Base-by-base conservation (phyloP, 2,329 filamentous ascomycete genomes). In the Thielaviopsis ethacetica region DNA sequence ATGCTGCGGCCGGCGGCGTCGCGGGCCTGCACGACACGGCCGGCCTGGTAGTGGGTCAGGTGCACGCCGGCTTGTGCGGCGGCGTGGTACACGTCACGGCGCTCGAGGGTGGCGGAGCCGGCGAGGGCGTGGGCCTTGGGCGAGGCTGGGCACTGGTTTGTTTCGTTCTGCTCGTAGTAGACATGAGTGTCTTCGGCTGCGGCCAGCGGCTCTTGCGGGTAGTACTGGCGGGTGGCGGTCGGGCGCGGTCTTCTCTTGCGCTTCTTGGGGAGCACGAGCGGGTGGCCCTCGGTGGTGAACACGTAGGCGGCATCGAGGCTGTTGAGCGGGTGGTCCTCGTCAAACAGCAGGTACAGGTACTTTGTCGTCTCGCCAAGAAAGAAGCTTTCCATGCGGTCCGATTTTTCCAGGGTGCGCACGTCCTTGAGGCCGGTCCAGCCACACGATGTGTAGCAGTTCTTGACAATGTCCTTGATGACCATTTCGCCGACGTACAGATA, bases 301-400 rank as follows among this genome's bases (percentile, higher is more conserved):
- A 98, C 91, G 69, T 86, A 94, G 0, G 91, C 83, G 0, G 84
- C 83, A 70, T 97, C 93, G 47, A 94, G 73, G 21, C 82, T 84
- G 70, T 97, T 97, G 50, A 98, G 73, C 0, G 91, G 89, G 71
- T 97, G 93, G 15, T 83, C 78, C 4, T 84, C 79, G 64, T 95
- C 88, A 69, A 94, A 97, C 2, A 97, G 80, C 58, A 98, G 74
- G 69, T 94, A 97, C 63, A 98, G 76, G 69, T 98, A 98, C 71
- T 97, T 96, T 52, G 89, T 85, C 1, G 93, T 98, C 71, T 98
- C 93, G 15, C 93, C 91, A 0, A 98, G 77, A 67, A 97, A 97
- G 76, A 97, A 98, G 68, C 91, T 97, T 71, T 98, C 93, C 93
- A 97, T 97, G 38, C 93, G 85, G 68, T 98, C 91, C 65, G 82